Evolutionary conservation across 805 yeast species (phyloP).

Genomic region (Torulaspora franciscae): DNA sequence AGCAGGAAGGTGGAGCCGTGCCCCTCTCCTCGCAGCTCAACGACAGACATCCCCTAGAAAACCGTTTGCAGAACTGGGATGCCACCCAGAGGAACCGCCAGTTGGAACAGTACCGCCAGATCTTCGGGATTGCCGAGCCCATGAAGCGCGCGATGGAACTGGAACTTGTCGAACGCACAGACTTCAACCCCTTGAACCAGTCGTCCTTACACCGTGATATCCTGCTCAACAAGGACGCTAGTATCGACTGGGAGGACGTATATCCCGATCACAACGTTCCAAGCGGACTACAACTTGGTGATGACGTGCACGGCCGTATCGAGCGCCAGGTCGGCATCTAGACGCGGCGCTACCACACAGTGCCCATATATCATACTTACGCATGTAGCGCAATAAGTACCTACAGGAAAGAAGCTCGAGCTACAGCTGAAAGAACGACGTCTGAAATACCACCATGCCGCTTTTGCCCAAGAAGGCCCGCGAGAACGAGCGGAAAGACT

Average conservation of each 20-base stretch:
- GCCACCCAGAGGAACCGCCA: slow-evolving; percentile 61
- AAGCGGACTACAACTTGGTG: slow-evolving; percentile 39
- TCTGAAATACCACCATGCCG: no score
- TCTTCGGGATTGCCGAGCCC: slow-evolving; percentile 92
- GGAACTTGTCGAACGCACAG: slow-evolving; percentile 62
- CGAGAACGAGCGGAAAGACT: no score
- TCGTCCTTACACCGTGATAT: slow-evolving; percentile 65
- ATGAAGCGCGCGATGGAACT: slow-evolving; percentile 88
- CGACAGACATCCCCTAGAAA: slow-evolving; percentile 81
- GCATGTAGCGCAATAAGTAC: neutral
- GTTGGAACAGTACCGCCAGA: slow-evolving; percentile 72
- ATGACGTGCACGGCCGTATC: slow-evolving; percentile 69
- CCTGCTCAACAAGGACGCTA: slow-evolving; percentile 66
- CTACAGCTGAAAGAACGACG: no score
- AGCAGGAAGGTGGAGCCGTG: slow-evolving; percentile 57
- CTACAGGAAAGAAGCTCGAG: no score
- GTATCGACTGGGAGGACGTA: slow-evolving; percentile 91
- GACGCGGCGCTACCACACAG: slow-evolving; percentile 5
- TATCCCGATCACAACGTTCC: slow-evolving; percentile 45
- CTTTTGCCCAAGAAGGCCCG: no score
- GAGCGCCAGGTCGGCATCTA: slow-evolving; percentile 57
- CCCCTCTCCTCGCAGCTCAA: slow-evolving; percentile 55
- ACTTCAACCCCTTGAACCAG: slow-evolving; percentile 57
- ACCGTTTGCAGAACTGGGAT: slow-evolving; percentile 76
- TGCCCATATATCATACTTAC: neutral